These are phyloP conservation scores for Penicillium lividum DNA, from an alignment of 495 filamentous ascomycete species.

Conservation along the genomic window DNA sequence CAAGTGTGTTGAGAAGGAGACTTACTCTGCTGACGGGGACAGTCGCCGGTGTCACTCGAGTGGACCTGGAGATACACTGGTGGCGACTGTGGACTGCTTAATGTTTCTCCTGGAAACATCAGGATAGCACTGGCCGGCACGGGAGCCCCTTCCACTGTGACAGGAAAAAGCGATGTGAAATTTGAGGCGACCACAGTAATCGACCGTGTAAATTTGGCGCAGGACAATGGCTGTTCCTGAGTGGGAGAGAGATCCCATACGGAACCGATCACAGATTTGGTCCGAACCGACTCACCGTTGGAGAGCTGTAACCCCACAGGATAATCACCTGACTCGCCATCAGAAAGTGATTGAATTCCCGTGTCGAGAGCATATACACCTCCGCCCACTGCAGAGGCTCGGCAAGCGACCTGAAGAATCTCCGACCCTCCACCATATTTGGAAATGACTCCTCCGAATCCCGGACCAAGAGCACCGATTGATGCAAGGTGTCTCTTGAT, in stretches of 20 bases:
- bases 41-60: slow-evolving; percentile 86
- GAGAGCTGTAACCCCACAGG: slow-evolving; percentile 54
- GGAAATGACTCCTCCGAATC: slow-evolving; percentile 80
- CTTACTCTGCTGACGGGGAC: slow-evolving; percentile 86
- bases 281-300: slow-evolving; percentile 60
- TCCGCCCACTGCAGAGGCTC: slow-evolving; percentile 89
- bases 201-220: slow-evolving; percentile 39
- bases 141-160: slow-evolving; percentile 70
- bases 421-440: slow-evolving; percentile 96
- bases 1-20: slow-evolving; percentile 23
- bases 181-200: slow-evolving; percentile 71
- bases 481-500: slow-evolving; percentile 83
- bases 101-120: slow-evolving; percentile 61
- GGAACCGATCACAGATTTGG: slow-evolving; percentile 56
- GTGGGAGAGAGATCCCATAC: slow-evolving; percentile 38
- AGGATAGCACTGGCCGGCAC: slow-evolving; percentile 73
- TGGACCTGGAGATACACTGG: slow-evolving; percentile 77
- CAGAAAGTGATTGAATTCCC: slow-evolving; percentile 49
- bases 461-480: slow-evolving; percentile 81
- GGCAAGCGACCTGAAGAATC: slow-evolving; percentile 87
- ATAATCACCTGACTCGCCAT: slow-evolving; percentile 19
- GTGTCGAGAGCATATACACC: slow-evolving; percentile 83
- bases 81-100: slow-evolving; percentile 38
- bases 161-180: slow-evolving; percentile 66
- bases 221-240: slow-evolving; percentile 12